Conservation (phyloP, 78 protist genomes). For the Creolimax fragrantissima region DNA sequence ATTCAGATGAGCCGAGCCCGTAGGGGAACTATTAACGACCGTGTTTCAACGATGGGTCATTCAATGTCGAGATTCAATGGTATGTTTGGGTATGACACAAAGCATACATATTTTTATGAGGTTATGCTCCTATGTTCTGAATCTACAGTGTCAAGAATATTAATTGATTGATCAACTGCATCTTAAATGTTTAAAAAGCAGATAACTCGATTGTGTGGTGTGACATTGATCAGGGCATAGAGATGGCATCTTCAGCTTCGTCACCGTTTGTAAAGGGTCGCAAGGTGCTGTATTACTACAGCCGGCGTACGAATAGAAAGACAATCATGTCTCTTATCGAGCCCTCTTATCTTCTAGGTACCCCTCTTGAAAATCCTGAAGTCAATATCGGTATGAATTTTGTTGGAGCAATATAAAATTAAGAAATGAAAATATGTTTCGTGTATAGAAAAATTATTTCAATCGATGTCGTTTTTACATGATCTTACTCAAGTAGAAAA, state of each 20-base stretch:
- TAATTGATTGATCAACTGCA: neutral
- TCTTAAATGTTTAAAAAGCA: neutral
- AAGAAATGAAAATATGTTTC: no score
- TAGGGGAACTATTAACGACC: neutral
- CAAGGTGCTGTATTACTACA: neutral
- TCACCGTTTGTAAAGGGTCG: conserved; percentile 8
- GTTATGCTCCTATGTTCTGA: neutral
- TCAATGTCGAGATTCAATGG: neutral
- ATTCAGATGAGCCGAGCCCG: neutral
- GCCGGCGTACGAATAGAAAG: neutral
- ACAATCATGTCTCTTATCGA: conserved; percentile 3
- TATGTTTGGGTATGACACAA: neutral
- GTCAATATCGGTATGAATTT: neutral
- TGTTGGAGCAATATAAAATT: no score
- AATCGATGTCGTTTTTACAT: no score
- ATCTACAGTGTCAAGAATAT: neutral
- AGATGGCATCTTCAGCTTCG: neutral
- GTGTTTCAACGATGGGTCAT: neutral
- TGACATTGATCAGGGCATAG: neutral
- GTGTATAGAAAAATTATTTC: no score
- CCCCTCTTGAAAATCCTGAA: neutral
- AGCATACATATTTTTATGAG: neutral
- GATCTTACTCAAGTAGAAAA: no score
- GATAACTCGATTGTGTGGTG: neutral
- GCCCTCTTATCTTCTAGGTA: neutral